These are phyloP conservation scores for Graphiopsis chlorocephala DNA, from an alignment of 2,329 filamentous ascomycete species.

Conservation along the genomic window DNA sequence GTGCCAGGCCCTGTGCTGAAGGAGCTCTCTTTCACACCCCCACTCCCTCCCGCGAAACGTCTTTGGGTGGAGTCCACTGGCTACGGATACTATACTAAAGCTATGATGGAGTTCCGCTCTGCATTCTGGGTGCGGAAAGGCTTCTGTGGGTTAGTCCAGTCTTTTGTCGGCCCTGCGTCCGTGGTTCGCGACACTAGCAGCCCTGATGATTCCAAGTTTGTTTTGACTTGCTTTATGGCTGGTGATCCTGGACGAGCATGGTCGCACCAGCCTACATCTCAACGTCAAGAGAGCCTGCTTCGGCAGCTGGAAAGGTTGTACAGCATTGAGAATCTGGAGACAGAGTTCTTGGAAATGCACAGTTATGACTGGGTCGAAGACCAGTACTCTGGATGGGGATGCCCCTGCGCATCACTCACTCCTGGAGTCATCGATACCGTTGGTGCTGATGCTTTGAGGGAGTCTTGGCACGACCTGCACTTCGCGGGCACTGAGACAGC, in stretches of 20 bases:
- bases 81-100: conserved; percentile 53
- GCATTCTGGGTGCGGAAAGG: conserved; percentile 49
- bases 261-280: conserved; percentile 29
- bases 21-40: conserved; percentile 48
- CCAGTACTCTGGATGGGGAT: conserved; percentile 31
- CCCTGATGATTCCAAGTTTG: conserved; percentile 25
- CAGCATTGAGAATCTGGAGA: conserved; percentile 20
- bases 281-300: conserved; percentile 34
- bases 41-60: conserved; percentile 44
- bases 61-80: conserved; percentile 35
- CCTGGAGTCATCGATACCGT: conserved; percentile 26
- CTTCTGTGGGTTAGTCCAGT: conserved; percentile 47
- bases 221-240: conserved; percentile 44
- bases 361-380: conserved; percentile 34
- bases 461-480: conserved; percentile 42
- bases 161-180: conserved; percentile 46
- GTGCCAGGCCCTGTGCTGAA: conserved; percentile 48
- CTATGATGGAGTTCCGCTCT: conserved; percentile 45
- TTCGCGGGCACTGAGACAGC: conserved; percentile 57
- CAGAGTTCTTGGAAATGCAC: conserved; percentile 27
- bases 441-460: conserved; percentile 23
- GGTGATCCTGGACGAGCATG: conserved; percentile 39
- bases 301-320: conserved; percentile 37
- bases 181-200: conserved; percentile 48
- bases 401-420: conserved; percentile 28